A percentile compares a stretch with the other conserved stretches of the same genome.
Conservation (phyloP, 2,329 filamentous ascomycete genomes). For the Davidsoniella virescens region DNA sequence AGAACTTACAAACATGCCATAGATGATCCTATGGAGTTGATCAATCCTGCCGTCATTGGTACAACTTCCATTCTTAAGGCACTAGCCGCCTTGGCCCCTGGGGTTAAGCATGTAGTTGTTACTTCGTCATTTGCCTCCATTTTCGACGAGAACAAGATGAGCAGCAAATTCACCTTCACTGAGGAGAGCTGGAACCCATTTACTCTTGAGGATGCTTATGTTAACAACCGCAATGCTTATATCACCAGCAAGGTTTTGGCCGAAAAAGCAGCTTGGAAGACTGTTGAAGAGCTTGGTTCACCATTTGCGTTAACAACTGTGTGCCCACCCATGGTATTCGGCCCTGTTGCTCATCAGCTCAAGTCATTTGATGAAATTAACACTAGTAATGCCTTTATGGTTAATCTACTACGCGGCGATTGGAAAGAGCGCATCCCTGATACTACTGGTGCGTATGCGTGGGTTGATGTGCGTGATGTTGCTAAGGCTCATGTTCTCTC, state of each 20-base stretch:
- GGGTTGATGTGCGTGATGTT: conserved; percentile 41
- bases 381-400: conserved; percentile 37
- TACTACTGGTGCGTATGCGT: conserved; percentile 27
- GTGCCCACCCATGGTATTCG: conserved; percentile 38
- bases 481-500: conserved; percentile 36
- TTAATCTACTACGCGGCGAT: conserved; percentile 31
- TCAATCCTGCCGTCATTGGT: conserved; percentile 41
- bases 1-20: not conserved
- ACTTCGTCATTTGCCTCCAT: conserved; percentile 41
- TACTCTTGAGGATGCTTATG: conserved; percentile 28
- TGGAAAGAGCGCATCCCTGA: conserved; percentile 30
- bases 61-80: conserved; percentile 57
- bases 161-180: conserved; percentile 23
- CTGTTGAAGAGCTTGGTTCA: conserved; percentile 27
- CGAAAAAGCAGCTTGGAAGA: conserved; percentile 38
- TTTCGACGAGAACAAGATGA: conserved; percentile 23
- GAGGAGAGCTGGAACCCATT: conserved; percentile 39
- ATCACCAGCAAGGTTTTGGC: conserved; percentile 38
- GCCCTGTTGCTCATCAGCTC: conserved; percentile 34
- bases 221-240: conserved; percentile 29
- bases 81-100: conserved; percentile 39
- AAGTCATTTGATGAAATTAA: conserved; percentile 30
- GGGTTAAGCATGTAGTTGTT: conserved; percentile 54
- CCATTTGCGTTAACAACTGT: conserved; percentile 36
- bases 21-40: conserved; percentile 34